Base-by-base conservation (phyloP, 2,329 filamentous ascomycete genomes). In the Microcyclosporella mali region DNA sequence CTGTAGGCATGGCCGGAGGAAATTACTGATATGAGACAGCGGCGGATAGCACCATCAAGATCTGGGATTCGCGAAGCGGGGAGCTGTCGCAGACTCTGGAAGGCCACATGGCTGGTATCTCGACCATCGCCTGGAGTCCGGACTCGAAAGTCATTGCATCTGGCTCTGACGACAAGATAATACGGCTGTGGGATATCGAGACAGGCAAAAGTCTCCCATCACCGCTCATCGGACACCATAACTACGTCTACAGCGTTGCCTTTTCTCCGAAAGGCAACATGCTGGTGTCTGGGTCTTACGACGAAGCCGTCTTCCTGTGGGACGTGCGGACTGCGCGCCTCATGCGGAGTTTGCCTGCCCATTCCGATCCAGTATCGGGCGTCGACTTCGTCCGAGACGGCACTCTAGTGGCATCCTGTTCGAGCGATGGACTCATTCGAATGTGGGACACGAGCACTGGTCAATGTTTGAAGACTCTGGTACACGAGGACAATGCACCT, bases 221-320 rank as follows among this genome's bases (percentile, higher is more conserved):
- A 16, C 73, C 77, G 1, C 72, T 97, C 52, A 74, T 85, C 17
- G 90, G 92, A 2, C 92, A 98, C 59, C 88, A 95, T 65, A 97
- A 94, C 66, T 97, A 97, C 66, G 83, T 98, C 25, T 95, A 94
- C 67, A 88, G 84, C 38, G 73, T 98, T 27, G 88, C 89, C 4
- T 97, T 97, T 65, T 90, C 87, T n/a, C 92, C 92, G 1, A 97
- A 95, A 65, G 92, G 92, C 17, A 98, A 98, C 61, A 95, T 97
- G 61, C 77, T 98, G 27, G 92, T 89, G 12, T 94, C 86, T 53
- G 92, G 92, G 10, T 94, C 86, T 51, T 97, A 95, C 66, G 92
- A 98, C 55, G 92, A 98, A 70, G 92, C 92, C 3, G 88, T 98
- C 0, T 95, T 95, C 52, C 68, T 98, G 4, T 98, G 92, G 92